Evolutionary conservation across 1,284 basidiomycete genomes (phyloP).

Genomic region (Sanghuangporus sanghuang): DNA sequence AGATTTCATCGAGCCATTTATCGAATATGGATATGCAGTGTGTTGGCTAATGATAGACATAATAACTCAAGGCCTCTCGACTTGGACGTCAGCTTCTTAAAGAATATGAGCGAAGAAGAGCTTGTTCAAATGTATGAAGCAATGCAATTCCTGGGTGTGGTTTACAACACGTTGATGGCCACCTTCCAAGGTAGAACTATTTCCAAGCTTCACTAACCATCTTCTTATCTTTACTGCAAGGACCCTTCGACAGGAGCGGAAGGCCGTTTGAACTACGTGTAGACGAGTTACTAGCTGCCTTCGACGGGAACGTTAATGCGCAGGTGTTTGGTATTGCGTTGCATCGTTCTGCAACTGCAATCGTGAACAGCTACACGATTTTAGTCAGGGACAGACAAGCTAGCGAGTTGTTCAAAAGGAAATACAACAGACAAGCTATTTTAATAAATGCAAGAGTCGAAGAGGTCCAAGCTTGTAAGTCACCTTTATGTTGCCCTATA

Average conservation of each 20-base stretch:
- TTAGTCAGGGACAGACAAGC: background rate
- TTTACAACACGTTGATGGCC: background rate
- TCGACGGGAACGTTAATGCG: background rate
- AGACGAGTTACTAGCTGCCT: background rate
- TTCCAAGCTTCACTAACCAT: background rate
- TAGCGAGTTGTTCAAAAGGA: background rate
- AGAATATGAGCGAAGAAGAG: background rate
- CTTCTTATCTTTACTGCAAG: background rate
- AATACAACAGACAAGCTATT: slow-evolving; percentile 2
- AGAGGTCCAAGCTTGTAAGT: slow-evolving; percentile 5
- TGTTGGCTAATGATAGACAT: background rate
- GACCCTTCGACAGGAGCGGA: background rate
- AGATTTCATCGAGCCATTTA: slow-evolving; percentile 13
- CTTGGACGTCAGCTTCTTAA: background rate
- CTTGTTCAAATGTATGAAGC: background rate
- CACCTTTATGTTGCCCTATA: background rate
- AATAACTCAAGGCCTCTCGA: background rate
- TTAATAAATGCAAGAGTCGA: background rate
- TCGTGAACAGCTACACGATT: background rate
- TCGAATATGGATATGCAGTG: slow-evolving; percentile 2
- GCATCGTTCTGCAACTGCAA: background rate
- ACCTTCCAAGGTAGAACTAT: background rate
- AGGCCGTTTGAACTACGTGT: background rate
- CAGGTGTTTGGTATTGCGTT: background rate
- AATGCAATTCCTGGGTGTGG: slow-evolving; percentile 4